Conservation (phyloP, 2,329 filamentous ascomycete genomes). For the Balansia obtecta region DNA sequence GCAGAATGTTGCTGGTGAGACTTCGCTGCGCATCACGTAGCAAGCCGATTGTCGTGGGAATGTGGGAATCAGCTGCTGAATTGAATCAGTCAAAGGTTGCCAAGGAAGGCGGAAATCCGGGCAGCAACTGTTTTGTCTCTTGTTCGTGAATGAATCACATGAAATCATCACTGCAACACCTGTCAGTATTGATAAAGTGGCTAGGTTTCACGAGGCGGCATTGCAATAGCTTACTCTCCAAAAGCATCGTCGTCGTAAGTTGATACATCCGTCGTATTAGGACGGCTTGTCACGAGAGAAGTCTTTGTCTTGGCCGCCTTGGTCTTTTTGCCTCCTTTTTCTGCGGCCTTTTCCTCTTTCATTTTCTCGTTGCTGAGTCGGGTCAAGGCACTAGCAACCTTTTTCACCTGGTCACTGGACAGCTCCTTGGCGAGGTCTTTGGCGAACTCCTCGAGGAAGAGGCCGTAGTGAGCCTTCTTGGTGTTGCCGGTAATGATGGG, state of each 20-base stretch:
- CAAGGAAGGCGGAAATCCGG: neutral
- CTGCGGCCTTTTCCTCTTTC: slow-evolving; percentile 91
- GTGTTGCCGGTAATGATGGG: slow-evolving; percentile 63
- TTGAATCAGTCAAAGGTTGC: neutral
- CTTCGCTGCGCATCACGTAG: neutral
- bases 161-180: slow-evolving; percentile 48
- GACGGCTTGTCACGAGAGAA: slow-evolving; percentile 55
- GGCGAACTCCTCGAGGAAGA: slow-evolving; percentile 84
- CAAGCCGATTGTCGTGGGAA: neutral
- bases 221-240: slow-evolving; percentile 57
- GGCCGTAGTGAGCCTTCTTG: slow-evolving; percentile 81
- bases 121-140: slow-evolving; percentile 1
- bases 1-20: neutral
- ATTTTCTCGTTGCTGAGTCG: slow-evolving; percentile 93
- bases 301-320: slow-evolving; percentile 96
- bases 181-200: neutral
- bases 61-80: neutral
- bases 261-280: slow-evolving; percentile 54
- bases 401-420: slow-evolving; percentile 90
- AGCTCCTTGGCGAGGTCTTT: slow-evolving; percentile 82
- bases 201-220: too few relatives aligned
- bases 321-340: slow-evolving; percentile 91
- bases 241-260: slow-evolving; percentile 69
- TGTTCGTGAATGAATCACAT: slow-evolving; percentile 40
- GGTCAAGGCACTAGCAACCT: slow-evolving; percentile 79